Evolutionary conservation across 306 rosid genomes (phyloP).

Genomic region (Sesbania bispinosa): DNA sequence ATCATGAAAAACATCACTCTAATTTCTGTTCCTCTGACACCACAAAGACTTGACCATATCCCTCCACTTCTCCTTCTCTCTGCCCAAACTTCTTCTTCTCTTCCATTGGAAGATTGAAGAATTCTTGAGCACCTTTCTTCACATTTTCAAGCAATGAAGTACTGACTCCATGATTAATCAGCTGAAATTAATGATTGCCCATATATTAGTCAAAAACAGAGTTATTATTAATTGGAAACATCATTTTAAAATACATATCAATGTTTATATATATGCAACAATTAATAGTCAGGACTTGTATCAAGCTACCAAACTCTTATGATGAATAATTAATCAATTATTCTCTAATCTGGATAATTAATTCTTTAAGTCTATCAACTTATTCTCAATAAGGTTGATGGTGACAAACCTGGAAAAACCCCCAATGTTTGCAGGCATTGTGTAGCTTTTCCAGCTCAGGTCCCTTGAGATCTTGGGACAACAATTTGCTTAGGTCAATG

Average conservation of each 20-base stretch:
- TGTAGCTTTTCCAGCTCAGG: constrained; percentile 33
- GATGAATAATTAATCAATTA: neutral
- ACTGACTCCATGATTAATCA: constrained; percentile 15
- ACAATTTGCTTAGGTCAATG: constrained; percentile 33
- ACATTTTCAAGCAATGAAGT: constrained; percentile 1
- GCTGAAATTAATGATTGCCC: neutral
- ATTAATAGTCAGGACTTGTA: too few species aligned
- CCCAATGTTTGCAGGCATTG: constrained; percentile 49
- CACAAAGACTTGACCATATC: constrained; percentile 49
- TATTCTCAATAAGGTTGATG: neutral
- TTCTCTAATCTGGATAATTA: neutral
- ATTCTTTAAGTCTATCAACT: neutral
- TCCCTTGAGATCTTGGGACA: constrained; percentile 12
- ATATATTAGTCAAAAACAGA: neutral
- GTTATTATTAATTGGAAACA: too few species aligned
- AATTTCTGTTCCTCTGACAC: constrained; percentile 51
- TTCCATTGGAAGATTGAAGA: constrained; percentile 5
- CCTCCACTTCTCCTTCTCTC: constrained; percentile 21
- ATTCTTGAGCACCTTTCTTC: constrained; percentile 3
- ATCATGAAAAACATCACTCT: constrained; percentile 26
- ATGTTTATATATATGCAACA: too few species aligned
- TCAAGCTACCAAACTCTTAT: too few species aligned
- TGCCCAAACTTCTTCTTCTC: neutral
- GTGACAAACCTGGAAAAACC: constrained; percentile 43
- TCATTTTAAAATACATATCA: too few species aligned